Evolutionary conservation across 116 monocot genomes (phyloP), one percentile per base, ranked within the genome.

Genomic region (Iris pallida): DNA sequence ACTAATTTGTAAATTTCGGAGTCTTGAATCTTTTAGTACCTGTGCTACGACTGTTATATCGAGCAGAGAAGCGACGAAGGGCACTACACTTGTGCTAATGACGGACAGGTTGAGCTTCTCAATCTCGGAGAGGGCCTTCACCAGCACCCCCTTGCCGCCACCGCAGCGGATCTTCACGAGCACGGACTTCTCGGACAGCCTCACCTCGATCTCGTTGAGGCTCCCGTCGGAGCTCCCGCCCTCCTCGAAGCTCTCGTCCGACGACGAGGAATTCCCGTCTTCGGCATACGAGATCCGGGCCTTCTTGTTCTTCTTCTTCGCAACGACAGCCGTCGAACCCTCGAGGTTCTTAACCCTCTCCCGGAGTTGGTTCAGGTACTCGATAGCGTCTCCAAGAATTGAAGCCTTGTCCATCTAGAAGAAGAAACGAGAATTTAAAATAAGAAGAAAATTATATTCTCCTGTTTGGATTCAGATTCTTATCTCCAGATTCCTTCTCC

Each of bases 401-500:
- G 93, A 84, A 20, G 89, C 89, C 81, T 93, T 93, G 75, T 93
- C 93, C 82, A 81, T 83, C 92, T 92, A 68, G 17, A 47, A 20
- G 20, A 11, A 30, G 30, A 60, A 5, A 9, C 8, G 4, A 7
- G 9, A 30, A 59, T 8, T n/a, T 59, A 40, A 59, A 11, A 56
- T 6, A 14, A 11, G 9, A 16, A 17, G 2, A 14, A 6, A n/a
- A 14, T 6, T 11, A 56, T 11, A 56, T 56, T 12, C 0, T n/a
- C n/a, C n/a, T n/a, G n/a, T n/a, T n/a, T n/a, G n/a, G n/a, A n/a
- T n/a, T n/a, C n/a, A n/a, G n/a, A n/a, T n/a, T n/a, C n/a, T n/a
- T n/a, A n/a, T n/a, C n/a, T n/a, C n/a, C n/a, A n/a, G n/a, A n/a
- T n/a, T n/a, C n/a, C n/a, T n/a, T n/a, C n/a, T n/a, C n/a, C n/a